Evolutionary conservation across 1,139 yeast species (phyloP).

Genomic region (Zygosaccharomyces sapae): DNA sequence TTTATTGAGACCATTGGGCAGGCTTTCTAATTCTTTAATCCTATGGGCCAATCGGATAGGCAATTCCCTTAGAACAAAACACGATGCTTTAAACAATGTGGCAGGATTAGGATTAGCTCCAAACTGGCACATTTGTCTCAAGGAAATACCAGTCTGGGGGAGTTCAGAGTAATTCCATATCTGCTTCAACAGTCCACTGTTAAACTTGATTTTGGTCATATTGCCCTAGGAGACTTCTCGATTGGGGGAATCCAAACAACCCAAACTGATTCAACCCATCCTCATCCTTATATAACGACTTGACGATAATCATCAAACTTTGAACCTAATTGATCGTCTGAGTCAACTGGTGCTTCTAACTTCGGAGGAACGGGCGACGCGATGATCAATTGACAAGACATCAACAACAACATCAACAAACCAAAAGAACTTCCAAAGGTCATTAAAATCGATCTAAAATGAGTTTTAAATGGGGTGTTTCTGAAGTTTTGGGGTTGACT

Average conservation of each 20-base stretch:
- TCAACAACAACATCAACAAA: not conserved
- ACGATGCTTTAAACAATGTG: constrained; percentile 75
- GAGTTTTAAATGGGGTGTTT: constrained; percentile 10
- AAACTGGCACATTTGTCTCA: constrained; percentile 87
- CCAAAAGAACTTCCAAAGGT: not conserved
- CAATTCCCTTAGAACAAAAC: constrained; percentile 79
- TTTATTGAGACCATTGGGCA: constrained; percentile 69
- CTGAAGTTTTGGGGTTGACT: constrained; percentile 26
- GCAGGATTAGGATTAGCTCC: constrained; percentile 78
- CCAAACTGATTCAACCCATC: not conserved
- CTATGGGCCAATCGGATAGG: constrained; percentile 84
- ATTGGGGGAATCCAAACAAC: not conserved
- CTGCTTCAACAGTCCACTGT: constrained; percentile 12
- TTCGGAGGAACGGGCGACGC: constrained; percentile 1
- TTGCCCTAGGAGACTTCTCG: not conserved
- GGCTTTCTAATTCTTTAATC: constrained; percentile 74
- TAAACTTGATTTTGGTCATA: constrained; percentile 6
- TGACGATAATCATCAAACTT: not conserved
- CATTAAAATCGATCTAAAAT: not conserved
- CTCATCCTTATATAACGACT: not conserved
- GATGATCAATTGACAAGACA: constrained; percentile 1
- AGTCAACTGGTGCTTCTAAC: not conserved
- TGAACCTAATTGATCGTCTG: not conserved
- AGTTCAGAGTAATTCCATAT: constrained; percentile 55
- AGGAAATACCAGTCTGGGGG: constrained; percentile 79